Evolutionary conservation across 495 filamentous ascomycete genomes (phyloP).

Genomic region (Aspergillus affinis): DNA sequence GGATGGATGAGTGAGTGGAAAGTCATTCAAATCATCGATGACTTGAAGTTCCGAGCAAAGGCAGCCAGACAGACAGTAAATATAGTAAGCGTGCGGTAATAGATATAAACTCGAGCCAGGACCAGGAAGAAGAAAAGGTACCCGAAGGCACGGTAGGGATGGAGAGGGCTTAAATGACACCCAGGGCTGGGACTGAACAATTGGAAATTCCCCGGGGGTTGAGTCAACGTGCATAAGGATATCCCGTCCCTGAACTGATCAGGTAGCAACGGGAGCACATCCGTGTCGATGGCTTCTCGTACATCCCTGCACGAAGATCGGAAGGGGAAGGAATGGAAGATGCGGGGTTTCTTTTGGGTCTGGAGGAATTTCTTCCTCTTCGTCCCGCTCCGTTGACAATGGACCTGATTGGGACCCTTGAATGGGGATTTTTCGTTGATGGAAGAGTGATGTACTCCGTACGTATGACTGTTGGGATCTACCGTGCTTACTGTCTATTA

Average conservation of each 20-base stretch:
- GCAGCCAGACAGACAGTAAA: no score
- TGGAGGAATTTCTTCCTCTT: not conserved
- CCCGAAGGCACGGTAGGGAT: not conserved
- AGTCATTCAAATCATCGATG: not conserved
- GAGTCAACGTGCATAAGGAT: not conserved
- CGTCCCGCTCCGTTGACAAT: not conserved
- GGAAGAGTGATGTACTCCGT: not conserved
- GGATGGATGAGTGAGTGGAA: not conserved
- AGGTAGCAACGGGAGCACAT: constrained; percentile 14
- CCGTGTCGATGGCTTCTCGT: not conserved
- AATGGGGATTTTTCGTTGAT: not conserved
- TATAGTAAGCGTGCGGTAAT: no score
- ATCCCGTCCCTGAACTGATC: constrained; percentile 1
- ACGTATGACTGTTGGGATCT: not conserved
- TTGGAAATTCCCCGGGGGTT: not conserved
- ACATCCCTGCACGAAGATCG: not conserved
- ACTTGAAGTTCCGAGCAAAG: not conserved
- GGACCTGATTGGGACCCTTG: not conserved
- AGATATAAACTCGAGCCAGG: no score
- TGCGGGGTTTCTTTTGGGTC: constrained; percentile 7
- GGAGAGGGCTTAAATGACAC: not conserved
- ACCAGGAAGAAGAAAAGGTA: no score
- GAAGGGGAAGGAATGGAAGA: not conserved
- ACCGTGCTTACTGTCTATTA: not conserved
- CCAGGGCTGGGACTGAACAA: not conserved